Evolutionary conservation across 202 grass and related monocot genomes (phyloP).

Genomic region (Carex arenaria): DNA sequence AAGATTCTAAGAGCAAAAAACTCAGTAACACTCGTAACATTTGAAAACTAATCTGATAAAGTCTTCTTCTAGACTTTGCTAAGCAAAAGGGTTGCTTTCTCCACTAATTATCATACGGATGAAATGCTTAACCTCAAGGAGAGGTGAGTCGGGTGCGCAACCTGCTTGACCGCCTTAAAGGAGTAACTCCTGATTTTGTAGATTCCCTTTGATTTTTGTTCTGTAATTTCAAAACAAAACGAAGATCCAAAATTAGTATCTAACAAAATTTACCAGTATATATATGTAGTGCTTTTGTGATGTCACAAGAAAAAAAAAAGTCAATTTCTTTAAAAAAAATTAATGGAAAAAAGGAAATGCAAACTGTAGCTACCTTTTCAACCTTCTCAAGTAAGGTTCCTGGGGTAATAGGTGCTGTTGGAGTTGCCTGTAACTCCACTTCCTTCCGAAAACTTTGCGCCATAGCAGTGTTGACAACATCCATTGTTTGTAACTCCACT

Average conservation of each 20-base stretch:
- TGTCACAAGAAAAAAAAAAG: not conserved
- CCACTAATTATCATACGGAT: slow-evolving; percentile 23
- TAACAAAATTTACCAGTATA: not conserved
- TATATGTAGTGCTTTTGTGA: not conserved
- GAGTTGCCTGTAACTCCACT: not conserved
- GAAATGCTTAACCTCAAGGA: slow-evolving; percentile 29
- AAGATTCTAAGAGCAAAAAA: not conserved
- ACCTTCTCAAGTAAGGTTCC: not conserved
- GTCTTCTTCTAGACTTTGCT: not conserved
- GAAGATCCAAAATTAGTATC: not conserved
- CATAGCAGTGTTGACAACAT: not conserved
- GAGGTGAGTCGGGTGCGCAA: slow-evolving; percentile 37
- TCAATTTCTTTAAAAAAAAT: not conserved
- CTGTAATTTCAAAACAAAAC: not conserved
- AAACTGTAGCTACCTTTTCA: not conserved
- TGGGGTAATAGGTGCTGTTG: not conserved
- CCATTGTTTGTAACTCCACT: slow-evolving; percentile 14
- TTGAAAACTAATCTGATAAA: not conserved
- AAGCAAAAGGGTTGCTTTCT: slow-evolving; percentile 10
- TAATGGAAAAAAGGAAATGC: not conserved
- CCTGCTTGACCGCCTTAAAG: slow-evolving; percentile 61
- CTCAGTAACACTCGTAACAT: not conserved
- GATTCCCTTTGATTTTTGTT: not conserved
- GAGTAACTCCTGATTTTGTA: slow-evolving; percentile 12
- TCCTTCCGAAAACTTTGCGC: not conserved